Base-by-base conservation (phyloP, 2,329 filamentous ascomycete genomes). In the Calonectria fujianensis region DNA sequence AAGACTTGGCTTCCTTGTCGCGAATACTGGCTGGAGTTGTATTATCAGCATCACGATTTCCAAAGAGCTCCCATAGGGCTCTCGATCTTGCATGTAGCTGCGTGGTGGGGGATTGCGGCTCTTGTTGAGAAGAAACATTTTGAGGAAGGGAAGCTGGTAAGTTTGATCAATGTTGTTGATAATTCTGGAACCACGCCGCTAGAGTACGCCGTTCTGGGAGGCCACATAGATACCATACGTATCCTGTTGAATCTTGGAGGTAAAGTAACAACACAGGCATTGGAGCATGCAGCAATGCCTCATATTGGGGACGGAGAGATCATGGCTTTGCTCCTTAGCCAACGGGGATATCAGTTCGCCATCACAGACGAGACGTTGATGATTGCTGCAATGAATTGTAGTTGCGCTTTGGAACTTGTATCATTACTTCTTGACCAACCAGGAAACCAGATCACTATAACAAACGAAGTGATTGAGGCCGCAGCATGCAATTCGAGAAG, bases 1-100 rank as follows among this genome's bases (percentile, higher is more conserved):
- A 69, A 54, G 76, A 82, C 50, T 57, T 81, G 31, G 74, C 79
- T 16, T 77, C 31, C 13, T 24, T 41, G 35, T 20, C 48, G 59
- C 11, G 48, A 52, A 50, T 16, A 20, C 8, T 70, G 69, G 69
- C 41, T 70, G 18, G 9, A 37, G 8, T 29, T 20, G 7, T 57
- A 54, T 39, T 14, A 35, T 35, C 1, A 39, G 9, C 10, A 31
- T 41, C 7, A 37, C 18, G 29, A 18, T n/a, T 18, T 31, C 32
- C 3, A n/a, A 39, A 6, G 4, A 20, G 41, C 64, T 24, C 57
- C 68, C 2, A 2, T n/a, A 10, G 4, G 4, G 1, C 48, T 64
- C n/a, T 64, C 68, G 1, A 48, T 64, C 31, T 32, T 70, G 18
- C 57, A 64, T 27, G n/a, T 64, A 29, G 57, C 57, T 29, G 68